These are phyloP conservation scores for Afroboletus lepidellus DNA, from an alignment of 1,284 basidiomycete species.

Conservation along the genomic window DNA sequence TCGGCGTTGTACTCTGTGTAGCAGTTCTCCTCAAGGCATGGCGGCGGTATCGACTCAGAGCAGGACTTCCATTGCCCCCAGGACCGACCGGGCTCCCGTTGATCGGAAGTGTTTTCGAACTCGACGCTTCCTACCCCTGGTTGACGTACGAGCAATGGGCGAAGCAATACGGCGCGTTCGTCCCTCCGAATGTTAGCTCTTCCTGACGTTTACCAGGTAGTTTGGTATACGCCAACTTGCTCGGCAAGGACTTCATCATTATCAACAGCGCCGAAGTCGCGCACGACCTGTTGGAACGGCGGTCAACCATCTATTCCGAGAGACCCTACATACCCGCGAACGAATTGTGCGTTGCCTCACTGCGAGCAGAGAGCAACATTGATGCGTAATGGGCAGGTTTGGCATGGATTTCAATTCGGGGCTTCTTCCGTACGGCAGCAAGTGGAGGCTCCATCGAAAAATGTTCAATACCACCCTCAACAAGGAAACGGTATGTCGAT, in stretches of 20 bases:
- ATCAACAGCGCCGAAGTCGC: slow-evolving; percentile 39
- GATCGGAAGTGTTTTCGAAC: slow-evolving; percentile 24
- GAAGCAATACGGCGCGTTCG: slow-evolving; percentile 27
- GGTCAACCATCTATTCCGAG: slow-evolving; percentile 43
- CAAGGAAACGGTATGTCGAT: slow-evolving; percentile 13
- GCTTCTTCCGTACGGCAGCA: slow-evolving; percentile 26
- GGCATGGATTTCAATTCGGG: slow-evolving; percentile 32
- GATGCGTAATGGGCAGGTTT: slow-evolving; percentile 22
- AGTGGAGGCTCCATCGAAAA: slow-evolving; percentile 28
- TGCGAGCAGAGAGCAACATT: not conserved
- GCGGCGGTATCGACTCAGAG: slow-evolving; percentile 13
- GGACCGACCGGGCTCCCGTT: slow-evolving; percentile 31
- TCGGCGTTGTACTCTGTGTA: slow-evolving; percentile 10
- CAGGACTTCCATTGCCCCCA: slow-evolving; percentile 28
- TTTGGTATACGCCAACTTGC: slow-evolving; percentile 34
- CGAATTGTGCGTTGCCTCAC: slow-evolving; percentile 15
- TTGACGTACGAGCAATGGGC: slow-evolving; percentile 32
- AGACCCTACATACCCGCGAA: slow-evolving; percentile 33
- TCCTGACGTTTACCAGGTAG: slow-evolving; percentile 26
- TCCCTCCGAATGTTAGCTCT: not conserved
- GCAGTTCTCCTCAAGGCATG: slow-evolving; percentile 11
- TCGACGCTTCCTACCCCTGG: slow-evolving; percentile 25
- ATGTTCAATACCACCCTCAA: slow-evolving; percentile 21
- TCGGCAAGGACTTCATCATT: slow-evolving; percentile 40
- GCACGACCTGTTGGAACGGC: slow-evolving; percentile 41